Conservation (phyloP, 2,329 filamentous ascomycete species). For the Monosporascus sp. region DNA sequence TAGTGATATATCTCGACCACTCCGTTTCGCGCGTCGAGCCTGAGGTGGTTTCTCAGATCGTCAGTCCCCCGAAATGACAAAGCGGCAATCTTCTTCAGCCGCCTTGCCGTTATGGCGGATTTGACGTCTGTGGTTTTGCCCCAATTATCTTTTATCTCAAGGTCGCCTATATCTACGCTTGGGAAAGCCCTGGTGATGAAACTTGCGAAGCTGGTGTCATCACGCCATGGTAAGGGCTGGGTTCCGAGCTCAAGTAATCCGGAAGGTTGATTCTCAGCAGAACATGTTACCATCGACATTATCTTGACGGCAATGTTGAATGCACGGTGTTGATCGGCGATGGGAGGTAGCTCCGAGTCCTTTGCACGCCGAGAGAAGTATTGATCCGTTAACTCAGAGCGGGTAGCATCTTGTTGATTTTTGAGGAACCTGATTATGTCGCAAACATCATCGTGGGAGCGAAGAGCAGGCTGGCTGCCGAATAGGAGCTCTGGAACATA, state of each 20-base stretch:
- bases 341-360: not conserved
- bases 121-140: constrained; percentile 14
- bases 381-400: not conserved
- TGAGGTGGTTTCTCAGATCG: constrained; percentile 25
- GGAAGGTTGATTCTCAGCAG: not conserved
- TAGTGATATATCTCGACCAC: constrained; percentile 26
- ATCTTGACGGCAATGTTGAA: constrained; percentile 2
- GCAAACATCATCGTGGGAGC: constrained; percentile 1
- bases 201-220: not conserved
- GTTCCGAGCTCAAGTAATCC: constrained; percentile 1
- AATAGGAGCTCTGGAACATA: constrained; percentile 4
- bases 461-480: not conserved
- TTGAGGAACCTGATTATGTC: not conserved
- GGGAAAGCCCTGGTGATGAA: not conserved
- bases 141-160: constrained; percentile 18
- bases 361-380: not conserved
- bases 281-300: constrained; percentile 1
- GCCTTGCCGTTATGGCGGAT: constrained; percentile 15
- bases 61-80: constrained; percentile 21
- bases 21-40: constrained; percentile 19
- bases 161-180: constrained; percentile 1
- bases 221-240: not conserved
- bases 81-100: constrained; percentile 19
- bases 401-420: not conserved
- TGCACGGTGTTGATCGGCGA: constrained; percentile 3